These are phyloP conservation scores for Bothriochloa decipiens DNA, from an alignment of 176 grass and related monocot species.

Conservation along the genomic window DNA sequence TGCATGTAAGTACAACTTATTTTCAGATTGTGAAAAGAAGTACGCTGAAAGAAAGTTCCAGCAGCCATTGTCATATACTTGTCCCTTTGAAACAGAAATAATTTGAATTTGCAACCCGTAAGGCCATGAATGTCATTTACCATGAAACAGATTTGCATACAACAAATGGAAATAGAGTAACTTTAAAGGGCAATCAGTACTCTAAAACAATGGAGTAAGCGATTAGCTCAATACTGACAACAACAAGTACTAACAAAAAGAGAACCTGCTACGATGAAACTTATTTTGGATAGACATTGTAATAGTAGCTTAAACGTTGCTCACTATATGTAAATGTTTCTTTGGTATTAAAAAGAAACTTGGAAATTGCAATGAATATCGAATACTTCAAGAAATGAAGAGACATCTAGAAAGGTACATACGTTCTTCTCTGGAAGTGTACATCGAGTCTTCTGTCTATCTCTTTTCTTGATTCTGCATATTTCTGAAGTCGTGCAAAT, in stretches of 20 bases:
- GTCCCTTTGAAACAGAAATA: background rate
- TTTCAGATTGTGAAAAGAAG: background rate
- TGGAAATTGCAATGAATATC: background rate
- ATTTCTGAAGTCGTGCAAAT: slow-evolving; percentile 65
- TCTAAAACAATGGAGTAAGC: background rate
- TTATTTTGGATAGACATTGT: background rate
- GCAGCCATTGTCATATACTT: background rate
- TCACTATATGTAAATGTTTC: slow-evolving; percentile 29
- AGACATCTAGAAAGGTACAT: slow-evolving; percentile 39
- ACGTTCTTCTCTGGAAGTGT: slow-evolving; percentile 89
- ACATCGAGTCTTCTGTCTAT: slow-evolving; percentile 81
- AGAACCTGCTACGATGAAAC: slow-evolving; percentile 10
- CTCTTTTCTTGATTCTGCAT: slow-evolving; percentile 74
- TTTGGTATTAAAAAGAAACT: slow-evolving; percentile 24
- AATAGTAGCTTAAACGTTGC: background rate
- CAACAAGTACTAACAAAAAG: slow-evolving; percentile 15
- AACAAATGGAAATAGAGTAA: background rate
- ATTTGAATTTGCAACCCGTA: slow-evolving; percentile 10
- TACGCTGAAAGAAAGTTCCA: background rate
- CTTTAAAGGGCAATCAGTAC: background rate
- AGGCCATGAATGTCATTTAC: slow-evolving; percentile 1
- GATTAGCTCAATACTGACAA: slow-evolving; percentile 10
- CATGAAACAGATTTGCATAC: background rate
- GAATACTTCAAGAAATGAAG: slow-evolving; percentile 10
- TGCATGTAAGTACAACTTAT: background rate